Conservation (phyloP, 305 asterid genomes). For the Striga hermonthica region DNA sequence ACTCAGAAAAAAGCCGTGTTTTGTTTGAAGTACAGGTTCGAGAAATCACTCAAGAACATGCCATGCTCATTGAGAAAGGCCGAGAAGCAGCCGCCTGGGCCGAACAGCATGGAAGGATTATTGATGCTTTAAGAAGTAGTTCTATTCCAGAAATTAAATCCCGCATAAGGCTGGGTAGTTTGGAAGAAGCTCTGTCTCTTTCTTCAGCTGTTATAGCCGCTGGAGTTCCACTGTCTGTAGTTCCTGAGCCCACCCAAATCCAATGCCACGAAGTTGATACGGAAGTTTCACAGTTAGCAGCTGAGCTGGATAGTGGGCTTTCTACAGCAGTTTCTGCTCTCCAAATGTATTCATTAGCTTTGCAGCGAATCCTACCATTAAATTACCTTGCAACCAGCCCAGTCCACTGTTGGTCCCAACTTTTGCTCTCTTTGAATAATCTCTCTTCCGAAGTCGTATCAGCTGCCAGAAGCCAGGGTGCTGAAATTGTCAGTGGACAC, state of each 20-base stretch:
- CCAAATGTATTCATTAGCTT: slow-evolving; percentile 81
- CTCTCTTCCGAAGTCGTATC: slow-evolving; percentile 73
- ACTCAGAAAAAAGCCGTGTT: slow-evolving; percentile 66
- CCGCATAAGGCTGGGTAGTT: slow-evolving; percentile 52
- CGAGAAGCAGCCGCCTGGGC: slow-evolving; percentile 89
- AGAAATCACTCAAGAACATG: slow-evolving; percentile 83
- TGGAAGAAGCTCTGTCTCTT: slow-evolving; percentile 77
- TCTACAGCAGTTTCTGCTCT: slow-evolving; percentile 79
- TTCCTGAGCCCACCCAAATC: slow-evolving; percentile 97
- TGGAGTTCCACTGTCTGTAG: slow-evolving; percentile 93
- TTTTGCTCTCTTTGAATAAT: slow-evolving; percentile 65
- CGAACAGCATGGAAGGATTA: slow-evolving; percentile 87
- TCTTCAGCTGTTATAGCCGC: slow-evolving; percentile 78
- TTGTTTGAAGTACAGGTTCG: slow-evolving; percentile 71
- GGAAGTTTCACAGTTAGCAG: slow-evolving; percentile 77
- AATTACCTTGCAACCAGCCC: slow-evolving; percentile 91
- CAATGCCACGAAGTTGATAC: slow-evolving; percentile 89
- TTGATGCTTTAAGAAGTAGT: slow-evolving; percentile 88
- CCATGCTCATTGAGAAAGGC: slow-evolving; percentile 71
- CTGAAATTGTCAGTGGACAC: slow-evolving; percentile 61
- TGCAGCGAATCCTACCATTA: slow-evolving; percentile 83
- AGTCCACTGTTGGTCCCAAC: slow-evolving; percentile 89
- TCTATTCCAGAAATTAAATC: slow-evolving; percentile 67
- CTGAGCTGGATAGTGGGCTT: slow-evolving; percentile 78
- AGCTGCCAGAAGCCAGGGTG: slow-evolving; percentile 71